Evolutionary conservation across 495 filamentous ascomycete genomes (phyloP).

Genomic region (Thozetella sp.): DNA sequence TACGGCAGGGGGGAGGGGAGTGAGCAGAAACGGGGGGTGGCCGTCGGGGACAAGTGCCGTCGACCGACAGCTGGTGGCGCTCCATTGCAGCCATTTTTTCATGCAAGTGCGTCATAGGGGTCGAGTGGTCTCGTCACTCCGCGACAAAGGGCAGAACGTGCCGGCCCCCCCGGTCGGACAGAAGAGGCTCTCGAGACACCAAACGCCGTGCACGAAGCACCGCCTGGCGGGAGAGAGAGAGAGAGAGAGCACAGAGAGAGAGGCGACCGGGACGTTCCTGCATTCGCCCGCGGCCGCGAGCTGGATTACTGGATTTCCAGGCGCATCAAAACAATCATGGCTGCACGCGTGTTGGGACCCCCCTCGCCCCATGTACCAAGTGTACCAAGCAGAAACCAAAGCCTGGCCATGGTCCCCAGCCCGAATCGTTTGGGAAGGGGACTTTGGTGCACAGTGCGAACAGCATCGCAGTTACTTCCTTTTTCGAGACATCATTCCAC

Average conservation of each 20-base stretch:
- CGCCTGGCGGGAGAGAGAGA: too few species aligned
- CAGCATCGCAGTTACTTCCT: constrained; percentile 12
- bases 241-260: too few species aligned
- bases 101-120: constrained; percentile 33
- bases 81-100: constrained; percentile 13
- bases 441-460: constrained; percentile 26
- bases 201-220: too few species aligned
- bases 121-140: not conserved
- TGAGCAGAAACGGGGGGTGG: too few species aligned
- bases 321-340: too few species aligned
- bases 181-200: too few species aligned
- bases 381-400: not conserved
- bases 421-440: constrained; percentile 7
- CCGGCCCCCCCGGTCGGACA: too few species aligned
- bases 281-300: not conserved
- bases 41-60: constrained; percentile 17
- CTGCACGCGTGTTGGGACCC: too few species aligned
- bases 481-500: constrained; percentile 27
- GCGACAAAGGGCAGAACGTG: not conserved
- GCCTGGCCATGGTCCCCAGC: not conserved
- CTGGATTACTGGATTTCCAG: not conserved
- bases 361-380: too few species aligned
- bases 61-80: constrained; percentile 11
- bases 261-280: too few species aligned
- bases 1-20: too few species aligned